Evolutionary conservation across 2,329 filamentous ascomycete genomes (phyloP).

Genomic region (Trichothecium roseum): DNA sequence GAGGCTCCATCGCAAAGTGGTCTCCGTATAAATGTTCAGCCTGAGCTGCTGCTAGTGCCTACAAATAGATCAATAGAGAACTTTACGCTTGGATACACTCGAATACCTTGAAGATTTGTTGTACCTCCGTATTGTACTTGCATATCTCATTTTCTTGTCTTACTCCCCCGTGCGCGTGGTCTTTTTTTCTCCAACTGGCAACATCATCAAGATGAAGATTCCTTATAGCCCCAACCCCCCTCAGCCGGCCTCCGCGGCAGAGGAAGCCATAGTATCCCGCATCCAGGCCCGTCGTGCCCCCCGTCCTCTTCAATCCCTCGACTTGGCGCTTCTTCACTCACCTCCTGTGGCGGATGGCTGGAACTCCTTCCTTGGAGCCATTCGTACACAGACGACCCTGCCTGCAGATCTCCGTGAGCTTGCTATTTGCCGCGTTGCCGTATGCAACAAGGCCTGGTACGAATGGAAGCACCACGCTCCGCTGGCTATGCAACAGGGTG

Average conservation of each 20-base stretch:
- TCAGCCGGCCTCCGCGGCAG: constrained; percentile 20
- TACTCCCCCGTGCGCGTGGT: no score
- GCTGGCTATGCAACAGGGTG: constrained; percentile 42
- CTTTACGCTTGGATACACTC: no score
- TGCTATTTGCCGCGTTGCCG: constrained; percentile 71
- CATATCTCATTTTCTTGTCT: no score
- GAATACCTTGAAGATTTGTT: no score
- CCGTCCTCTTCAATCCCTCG: constrained; percentile 63
- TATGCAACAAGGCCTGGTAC: constrained; percentile 73
- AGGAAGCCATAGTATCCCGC: constrained; percentile 45
- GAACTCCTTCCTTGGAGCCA: constrained; percentile 58
- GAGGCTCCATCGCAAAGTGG: no score
- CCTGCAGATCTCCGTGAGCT: constrained; percentile 57
- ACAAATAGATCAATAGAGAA: neutral
- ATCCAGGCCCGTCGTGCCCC: constrained; percentile 56
- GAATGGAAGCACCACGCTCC: constrained; percentile 77
- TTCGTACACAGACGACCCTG: constrained; percentile 43
- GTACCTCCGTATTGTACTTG: no score
- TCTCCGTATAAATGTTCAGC: neutral
- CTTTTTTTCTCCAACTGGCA: no score
- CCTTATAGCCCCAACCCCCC: constrained; percentile 51
- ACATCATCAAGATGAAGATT: constrained; percentile 47
- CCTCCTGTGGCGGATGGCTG: constrained; percentile 67
- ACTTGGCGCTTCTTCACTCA: constrained; percentile 65
- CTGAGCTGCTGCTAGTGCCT: neutral